Conservation (phyloP, 2,329 filamentous ascomycete genomes). For the Penicillium verrucosum region DNA sequence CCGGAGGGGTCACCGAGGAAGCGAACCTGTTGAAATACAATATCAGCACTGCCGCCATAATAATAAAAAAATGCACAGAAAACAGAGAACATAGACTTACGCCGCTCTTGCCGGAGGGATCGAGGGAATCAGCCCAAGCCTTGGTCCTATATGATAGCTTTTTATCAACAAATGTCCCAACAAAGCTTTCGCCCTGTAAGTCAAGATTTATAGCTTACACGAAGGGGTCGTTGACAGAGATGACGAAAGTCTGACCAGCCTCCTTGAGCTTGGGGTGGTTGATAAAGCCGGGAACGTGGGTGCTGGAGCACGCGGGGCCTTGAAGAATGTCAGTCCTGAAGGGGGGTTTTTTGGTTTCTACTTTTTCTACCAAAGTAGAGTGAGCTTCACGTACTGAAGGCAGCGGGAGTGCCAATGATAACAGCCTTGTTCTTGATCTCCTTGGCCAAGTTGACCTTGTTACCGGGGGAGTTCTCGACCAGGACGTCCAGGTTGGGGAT, state of each 20-base stretch:
- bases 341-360: neutral
- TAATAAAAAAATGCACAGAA: neutral
- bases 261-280: conserved; percentile 72
- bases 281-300: conserved; percentile 84
- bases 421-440: conserved; percentile 75
- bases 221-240: conserved; percentile 91
- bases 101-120: conserved; percentile 69
- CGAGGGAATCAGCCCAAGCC: conserved; percentile 76
- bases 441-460: conserved; percentile 81
- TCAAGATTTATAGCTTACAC: conserved; percentile 59
- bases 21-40: conserved; percentile 62
- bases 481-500: conserved; percentile 75
- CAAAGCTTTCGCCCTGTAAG: neutral
- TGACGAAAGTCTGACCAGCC: conserved; percentile 81
- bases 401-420: conserved; percentile 80
- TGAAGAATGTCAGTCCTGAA: conserved; percentile 9
- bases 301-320: conserved; percentile 62
- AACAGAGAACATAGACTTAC: conserved; percentile 52
- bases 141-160: conserved; percentile 64
- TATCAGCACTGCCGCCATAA: neutral
- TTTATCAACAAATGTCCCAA: conserved; percentile 2
- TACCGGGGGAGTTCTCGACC: conserved; percentile 81
- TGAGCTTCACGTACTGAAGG: conserved; percentile 56
- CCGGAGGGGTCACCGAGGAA: conserved; percentile 81
- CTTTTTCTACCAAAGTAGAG: neutral